phyloP scores from a whole-genome alignment of 139 green algal species.

The Dunaliella primolecta region DNA sequence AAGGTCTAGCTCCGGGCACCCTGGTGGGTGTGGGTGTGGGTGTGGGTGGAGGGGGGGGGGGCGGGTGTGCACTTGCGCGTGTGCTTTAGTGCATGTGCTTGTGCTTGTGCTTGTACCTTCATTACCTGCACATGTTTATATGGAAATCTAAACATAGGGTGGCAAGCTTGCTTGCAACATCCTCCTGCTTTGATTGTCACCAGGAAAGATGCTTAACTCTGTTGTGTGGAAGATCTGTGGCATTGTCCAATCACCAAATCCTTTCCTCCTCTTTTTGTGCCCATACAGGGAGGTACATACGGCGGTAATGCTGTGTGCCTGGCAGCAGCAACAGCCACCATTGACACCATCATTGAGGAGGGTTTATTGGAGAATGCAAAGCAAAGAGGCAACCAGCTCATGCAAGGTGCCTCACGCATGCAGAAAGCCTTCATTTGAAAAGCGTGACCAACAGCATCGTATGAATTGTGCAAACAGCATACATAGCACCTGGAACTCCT shows the following conservation, averaged over 20 bases:
- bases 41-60: not conserved
- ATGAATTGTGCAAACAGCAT: not conserved
- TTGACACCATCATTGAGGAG: constrained; percentile 75
- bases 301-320: constrained; percentile 61
- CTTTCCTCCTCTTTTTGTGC: too few relatives aligned
- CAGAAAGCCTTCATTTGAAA: not conserved
- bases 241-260: too few relatives aligned
- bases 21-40: constrained; percentile 43
- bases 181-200: too few relatives aligned
- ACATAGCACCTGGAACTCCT: too few relatives aligned
- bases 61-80: not conserved
- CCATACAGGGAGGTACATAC: constrained; percentile 71
- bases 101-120: too few relatives aligned
- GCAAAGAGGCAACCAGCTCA: constrained; percentile 62
- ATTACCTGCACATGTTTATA: too few relatives aligned
- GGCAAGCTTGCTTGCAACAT: too few relatives aligned
- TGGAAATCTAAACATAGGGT: too few relatives aligned
- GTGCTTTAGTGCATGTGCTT: not conserved
- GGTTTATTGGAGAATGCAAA: constrained; percentile 65
- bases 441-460: not conserved
- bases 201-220: too few relatives aligned
- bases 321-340: constrained; percentile 63
- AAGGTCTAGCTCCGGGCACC: constrained; percentile 52
- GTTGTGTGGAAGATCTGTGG: too few relatives aligned
- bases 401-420: too few relatives aligned